Evolutionary conservation across 371 early-diverging fungal species (phyloP), one percentile per base, ranked within the genome.

Genomic region (Mortierella sp.): DNA sequence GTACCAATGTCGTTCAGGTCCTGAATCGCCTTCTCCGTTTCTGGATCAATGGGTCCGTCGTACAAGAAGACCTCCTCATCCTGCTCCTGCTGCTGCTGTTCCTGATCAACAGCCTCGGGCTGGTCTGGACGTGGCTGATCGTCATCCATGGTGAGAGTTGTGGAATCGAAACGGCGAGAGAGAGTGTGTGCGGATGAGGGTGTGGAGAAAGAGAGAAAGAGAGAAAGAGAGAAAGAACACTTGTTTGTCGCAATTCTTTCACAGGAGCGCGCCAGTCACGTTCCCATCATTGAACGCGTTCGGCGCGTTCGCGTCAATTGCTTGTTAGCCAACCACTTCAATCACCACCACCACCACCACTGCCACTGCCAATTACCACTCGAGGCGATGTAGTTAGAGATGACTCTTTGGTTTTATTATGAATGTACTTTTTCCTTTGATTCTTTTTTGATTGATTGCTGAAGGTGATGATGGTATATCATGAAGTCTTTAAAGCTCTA

Each of bases 1-100:
- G 86, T 88, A 8, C 92, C 92, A 19, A 80, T 80, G 31, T 90
- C 88, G 19, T 88, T 83, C 48, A 90, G 56, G 47, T 68, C 69
- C 60, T 76, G 76, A 53, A 76, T 76, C 49, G 65, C 64, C 17
- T 56, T 51, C 34, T 63, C 69, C n/a, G 68, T 68, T 1, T 45
- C 59, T 7, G 76, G 76, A 50, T 68, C 76, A 22, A 68, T 68
- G 37, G 68, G 76, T 19, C 68, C 76, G 41, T 68, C 76, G 39
- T 76, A 67, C 7, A 60, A 13, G 24, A 60, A 63, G 43, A 68
- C 39, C 19, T 50, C 27, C 16, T 48, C 43, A 8, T 47, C 43
- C 37, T 59, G 22, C 19, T 43, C 67, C 43, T 66, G 44, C 17
- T 58, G 45, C 19, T 50, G 53, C 3, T 54, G 28, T n/a, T 60